Evolutionary conservation across 306 rosid species (phyloP), one percentile per base, ranked within the genome.

Genomic region (Coriaria nepalensis): DNA sequence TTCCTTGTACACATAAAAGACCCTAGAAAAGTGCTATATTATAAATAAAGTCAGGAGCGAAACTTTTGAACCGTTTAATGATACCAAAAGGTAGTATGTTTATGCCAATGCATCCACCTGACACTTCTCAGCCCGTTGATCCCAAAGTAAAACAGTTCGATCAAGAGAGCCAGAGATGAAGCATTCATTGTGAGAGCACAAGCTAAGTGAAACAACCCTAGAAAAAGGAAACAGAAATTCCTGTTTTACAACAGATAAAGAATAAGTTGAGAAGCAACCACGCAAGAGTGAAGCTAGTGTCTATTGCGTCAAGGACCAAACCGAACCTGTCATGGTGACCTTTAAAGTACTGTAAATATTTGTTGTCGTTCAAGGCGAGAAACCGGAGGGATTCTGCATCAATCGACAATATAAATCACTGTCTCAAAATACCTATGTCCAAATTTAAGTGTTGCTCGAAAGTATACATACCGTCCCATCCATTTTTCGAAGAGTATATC

Each of bases 241-340:
- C 29, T 20, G 47, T 37, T 11, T 45, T 9, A 10, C 29, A 10
- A 39, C 9, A 10, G 1, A 20, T 45, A n/a, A n/a, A 45, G 4
- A 46, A 20, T 20, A 20, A 1, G 29, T 20, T 20, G 29, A 20
- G 29, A 20, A 20, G 29, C 29, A 20, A 20, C 29, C 29, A 20
- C 29, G 29, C 29, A 20, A 20, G 29, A 20, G 29, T 20, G 29
- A 20, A 20, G 29, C 29, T 20, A 20, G 29, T 20, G 29, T 20
- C 2, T 1, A 20, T 20, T 20, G 29, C 3, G 29, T 20, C 29
- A 20, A 20, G 29, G 29, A 20, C 29, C 3, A 3, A 54, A 49
- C 38, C 45, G 50, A 60, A 90, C 97, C 95, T 84, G 81, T 81
- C 95, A 55, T 84, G 97, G 61, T 90, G 97, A 48, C 97, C 97